Conservation (phyloP, 306 rosid species). For the Oemleria cerasiformis region DNA sequence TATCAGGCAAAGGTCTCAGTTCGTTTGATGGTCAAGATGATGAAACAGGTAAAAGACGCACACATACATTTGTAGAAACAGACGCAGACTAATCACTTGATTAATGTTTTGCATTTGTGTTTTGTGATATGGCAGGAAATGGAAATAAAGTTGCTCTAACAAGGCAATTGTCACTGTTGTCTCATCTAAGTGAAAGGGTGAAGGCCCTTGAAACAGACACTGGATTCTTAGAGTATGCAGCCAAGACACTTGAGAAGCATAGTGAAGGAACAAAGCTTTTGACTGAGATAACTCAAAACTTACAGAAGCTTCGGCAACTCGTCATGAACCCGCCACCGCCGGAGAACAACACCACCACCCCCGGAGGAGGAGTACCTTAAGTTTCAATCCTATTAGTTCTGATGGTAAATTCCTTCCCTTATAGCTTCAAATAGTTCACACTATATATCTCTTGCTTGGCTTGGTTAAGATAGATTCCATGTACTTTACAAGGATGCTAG, state of each 20-base stretch:
- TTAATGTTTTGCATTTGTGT: conserved; percentile 12
- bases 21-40: conserved; percentile 28
- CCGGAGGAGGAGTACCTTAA: conserved; percentile 19
- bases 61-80: neutral
- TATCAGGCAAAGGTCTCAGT: conserved; percentile 35
- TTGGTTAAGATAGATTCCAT: neutral
- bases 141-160: conserved; percentile 32
- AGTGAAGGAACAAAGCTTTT: conserved; percentile 47
- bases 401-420: neutral
- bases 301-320: conserved; percentile 44
- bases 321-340: conserved; percentile 25
- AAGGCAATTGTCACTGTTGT: conserved; percentile 35
- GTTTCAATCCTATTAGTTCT: conserved; percentile 5
- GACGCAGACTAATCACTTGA: neutral
- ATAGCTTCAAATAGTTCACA: neutral
- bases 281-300: conserved; percentile 43
- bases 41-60: conserved; percentile 46
- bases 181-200: conserved; percentile 42
- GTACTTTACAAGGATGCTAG: conserved; percentile 1
- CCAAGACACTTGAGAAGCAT: conserved; percentile 38
- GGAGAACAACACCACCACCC: conserved; percentile 14
- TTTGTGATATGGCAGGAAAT: conserved; percentile 30
- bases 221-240: conserved; percentile 37
- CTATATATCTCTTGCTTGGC: neutral
- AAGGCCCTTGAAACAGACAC: conserved; percentile 53